These are phyloP conservation scores for Prunus campanulata DNA, from an alignment of 306 rosid species.

Conservation along the genomic window DNA sequence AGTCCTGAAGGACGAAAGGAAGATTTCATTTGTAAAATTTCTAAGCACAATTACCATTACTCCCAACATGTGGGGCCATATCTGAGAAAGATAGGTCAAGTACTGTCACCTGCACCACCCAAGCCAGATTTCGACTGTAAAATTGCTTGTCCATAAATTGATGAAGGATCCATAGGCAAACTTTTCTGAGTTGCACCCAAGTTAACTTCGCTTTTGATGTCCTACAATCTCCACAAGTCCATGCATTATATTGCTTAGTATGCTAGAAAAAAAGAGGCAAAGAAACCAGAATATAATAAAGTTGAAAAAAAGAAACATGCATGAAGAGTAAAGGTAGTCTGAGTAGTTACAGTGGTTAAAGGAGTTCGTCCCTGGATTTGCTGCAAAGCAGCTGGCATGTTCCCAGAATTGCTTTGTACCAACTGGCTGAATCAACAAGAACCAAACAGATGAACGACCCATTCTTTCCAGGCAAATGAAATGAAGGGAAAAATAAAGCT, in stretches of 20 bases:
- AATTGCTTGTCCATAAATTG: constrained; percentile 83
- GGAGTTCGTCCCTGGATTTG: constrained; percentile 80
- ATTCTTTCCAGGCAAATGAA: not conserved
- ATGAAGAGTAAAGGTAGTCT: constrained; percentile 15
- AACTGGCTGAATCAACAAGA: constrained; percentile 65
- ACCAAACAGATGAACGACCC: constrained; percentile 17
- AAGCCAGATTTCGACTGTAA: constrained; percentile 86
- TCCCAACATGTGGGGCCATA: not conserved
- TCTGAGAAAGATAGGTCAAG: not conserved
- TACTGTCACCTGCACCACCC: constrained; percentile 61
- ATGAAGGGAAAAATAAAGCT: not conserved
- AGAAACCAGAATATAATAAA: not conserved
- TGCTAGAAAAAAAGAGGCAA: constrained; percentile 16
- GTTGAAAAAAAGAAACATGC: constrained; percentile 1
- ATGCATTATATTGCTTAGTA: constrained; percentile 32
- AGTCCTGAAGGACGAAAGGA: constrained; percentile 49
- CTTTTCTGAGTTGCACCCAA: constrained; percentile 71
- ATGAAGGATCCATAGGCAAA: constrained; percentile 79
- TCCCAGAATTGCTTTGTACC: constrained; percentile 78
- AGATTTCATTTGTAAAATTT: constrained; percentile 3
- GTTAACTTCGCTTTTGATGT: constrained; percentile 67
- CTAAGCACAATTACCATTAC: not conserved
- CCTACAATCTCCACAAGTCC: constrained; percentile 45
- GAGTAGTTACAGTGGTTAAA: constrained; percentile 55
- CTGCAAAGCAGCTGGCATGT: constrained; percentile 75